These are phyloP conservation scores for Geranium rotundifolium DNA, from an alignment of 345 rosid genomes.

Conservation along the genomic window DNA sequence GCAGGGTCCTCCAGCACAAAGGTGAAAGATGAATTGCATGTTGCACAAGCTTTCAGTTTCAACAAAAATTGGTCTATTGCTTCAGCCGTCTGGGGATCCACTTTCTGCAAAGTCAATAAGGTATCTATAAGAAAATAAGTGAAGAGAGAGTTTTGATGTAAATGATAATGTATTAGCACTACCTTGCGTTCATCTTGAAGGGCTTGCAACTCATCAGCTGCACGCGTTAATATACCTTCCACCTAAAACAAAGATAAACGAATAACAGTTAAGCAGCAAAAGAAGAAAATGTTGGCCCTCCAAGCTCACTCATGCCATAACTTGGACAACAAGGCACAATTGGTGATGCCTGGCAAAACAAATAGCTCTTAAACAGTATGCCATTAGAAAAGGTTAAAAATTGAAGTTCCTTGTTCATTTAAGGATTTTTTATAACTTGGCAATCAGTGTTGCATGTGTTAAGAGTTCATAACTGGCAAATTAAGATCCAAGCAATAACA, in stretches of 20 bases:
- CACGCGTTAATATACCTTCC: constrained; percentile 71
- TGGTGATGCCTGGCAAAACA: background rate
- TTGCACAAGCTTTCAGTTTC: constrained; percentile 73
- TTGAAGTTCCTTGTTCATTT: background rate
- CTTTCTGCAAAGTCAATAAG: constrained; percentile 44
- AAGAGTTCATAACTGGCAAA: background rate
- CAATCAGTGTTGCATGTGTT: background rate
- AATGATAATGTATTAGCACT: background rate
- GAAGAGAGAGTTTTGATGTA: background rate
- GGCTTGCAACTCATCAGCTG: constrained; percentile 72
- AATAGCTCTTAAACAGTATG: background rate
- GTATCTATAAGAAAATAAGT: background rate
- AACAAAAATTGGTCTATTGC: constrained; percentile 70
- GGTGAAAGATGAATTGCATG: constrained; percentile 50
- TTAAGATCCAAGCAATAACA: too few relatives aligned
- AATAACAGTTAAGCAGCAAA: constrained; percentile 4
- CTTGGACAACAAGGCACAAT: background rate
- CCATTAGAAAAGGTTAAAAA: background rate
- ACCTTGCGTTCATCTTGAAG: constrained; percentile 95
- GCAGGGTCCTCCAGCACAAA: constrained; percentile 85
- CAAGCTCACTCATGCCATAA: background rate
- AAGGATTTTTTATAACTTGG: background rate
- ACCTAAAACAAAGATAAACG: constrained; percentile 29
- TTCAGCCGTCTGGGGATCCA: constrained; percentile 78
- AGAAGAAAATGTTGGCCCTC: background rate